Evolutionary conservation across 805 yeast genomes (phyloP), one percentile per base, ranked within the genome.

Genomic region (Yarrowia yakushimensis): DNA sequence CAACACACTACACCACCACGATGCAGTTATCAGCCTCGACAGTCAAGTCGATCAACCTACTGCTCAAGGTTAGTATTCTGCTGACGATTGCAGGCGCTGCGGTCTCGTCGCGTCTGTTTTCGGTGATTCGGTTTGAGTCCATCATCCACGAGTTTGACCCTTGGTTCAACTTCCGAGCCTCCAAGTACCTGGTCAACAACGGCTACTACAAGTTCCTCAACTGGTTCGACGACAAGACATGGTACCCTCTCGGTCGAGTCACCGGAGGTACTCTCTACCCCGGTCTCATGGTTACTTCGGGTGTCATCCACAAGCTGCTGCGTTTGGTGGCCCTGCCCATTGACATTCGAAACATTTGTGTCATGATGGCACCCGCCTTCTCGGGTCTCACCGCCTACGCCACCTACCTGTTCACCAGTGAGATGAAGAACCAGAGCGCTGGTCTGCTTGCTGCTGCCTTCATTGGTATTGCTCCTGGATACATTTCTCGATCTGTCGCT

Each of bases 221-320:
- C 74, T 94, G 99, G 99, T 94, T 94, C 71, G 99, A 94, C 74
- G 97, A 93, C 74, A 84, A 97, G 72, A 93, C 99, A 18, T 94
- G 99, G 99, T 94, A 94, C 74, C 99, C 99, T 18, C 80, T 94
- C 68, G 99, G 99, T 20, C 84, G 99, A 77, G 99, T 94, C 71
- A 94, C 99, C 12, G 99, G 99, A 69, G 99, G 99, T 64, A 96
- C 99, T 1, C 76, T 94, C 66, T 94, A 96, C 72, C 99, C 99
- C 3, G 99, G 99, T 8, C 79, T 96, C 67, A 94, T 94, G 99
- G 97, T 96, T 25, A 90, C 99, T 4, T 85, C 96, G n/a, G 96
- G 96, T 22, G 81, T 89, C 22, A 86, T 96, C 63, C 92, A 93
- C 86, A 88, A 85, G 69, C 69, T 84, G 4, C 79, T 94, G 65